These are phyloP conservation scores for Arachnomyces sp. DNA, from an alignment of 2,329 filamentous ascomycete species.

Conservation along the genomic window DNA sequence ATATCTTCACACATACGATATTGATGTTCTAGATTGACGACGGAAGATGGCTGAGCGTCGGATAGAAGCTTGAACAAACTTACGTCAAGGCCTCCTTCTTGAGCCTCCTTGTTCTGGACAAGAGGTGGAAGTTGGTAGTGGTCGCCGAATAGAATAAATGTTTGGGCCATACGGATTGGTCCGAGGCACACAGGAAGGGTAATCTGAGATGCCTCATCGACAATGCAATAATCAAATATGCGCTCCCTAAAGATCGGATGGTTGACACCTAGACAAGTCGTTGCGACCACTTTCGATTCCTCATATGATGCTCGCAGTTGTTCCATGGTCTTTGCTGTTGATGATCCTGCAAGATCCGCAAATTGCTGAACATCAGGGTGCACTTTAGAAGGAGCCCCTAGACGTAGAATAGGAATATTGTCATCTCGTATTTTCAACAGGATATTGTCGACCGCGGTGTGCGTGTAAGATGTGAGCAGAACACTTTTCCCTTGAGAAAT, in stretches of 20 bases:
- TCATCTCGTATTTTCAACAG: slow-evolving; percentile 80
- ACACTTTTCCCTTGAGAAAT: slow-evolving; percentile 87
- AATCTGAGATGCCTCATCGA: slow-evolving; percentile 96
- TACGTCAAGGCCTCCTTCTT: slow-evolving; percentile 78
- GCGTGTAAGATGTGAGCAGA: slow-evolving; percentile 88
- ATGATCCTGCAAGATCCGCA: slow-evolving; percentile 64
- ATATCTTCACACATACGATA: slow-evolving; percentile 98
- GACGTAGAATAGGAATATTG: slow-evolving; percentile 69
- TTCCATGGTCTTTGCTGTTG: slow-evolving; percentile 65
- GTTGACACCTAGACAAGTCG: slow-evolving; percentile 86
- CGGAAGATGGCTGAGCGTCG: slow-evolving; percentile 76
- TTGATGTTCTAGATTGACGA: slow-evolving; percentile 88
- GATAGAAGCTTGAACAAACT: slow-evolving; percentile 91
- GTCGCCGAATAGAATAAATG: slow-evolving; percentile 91
- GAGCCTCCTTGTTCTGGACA: slow-evolving; percentile 84
- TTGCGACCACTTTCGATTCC: slow-evolving; percentile 80
- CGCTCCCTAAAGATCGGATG: slow-evolving; percentile 83
- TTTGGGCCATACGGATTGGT: slow-evolving; percentile 84
- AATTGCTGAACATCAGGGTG: slow-evolving; percentile 83
- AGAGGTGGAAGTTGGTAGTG: slow-evolving; percentile 93
- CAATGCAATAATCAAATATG: slow-evolving; percentile 94
- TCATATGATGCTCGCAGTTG: slow-evolving; percentile 80
- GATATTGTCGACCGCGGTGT: slow-evolving; percentile 97
- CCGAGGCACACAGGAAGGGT: slow-evolving; percentile 91
- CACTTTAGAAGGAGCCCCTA: slow-evolving; percentile 77